phyloP scores from a whole-genome alignment of 2,329 filamentous ascomycete species.

The Periconia sp. region DNA sequence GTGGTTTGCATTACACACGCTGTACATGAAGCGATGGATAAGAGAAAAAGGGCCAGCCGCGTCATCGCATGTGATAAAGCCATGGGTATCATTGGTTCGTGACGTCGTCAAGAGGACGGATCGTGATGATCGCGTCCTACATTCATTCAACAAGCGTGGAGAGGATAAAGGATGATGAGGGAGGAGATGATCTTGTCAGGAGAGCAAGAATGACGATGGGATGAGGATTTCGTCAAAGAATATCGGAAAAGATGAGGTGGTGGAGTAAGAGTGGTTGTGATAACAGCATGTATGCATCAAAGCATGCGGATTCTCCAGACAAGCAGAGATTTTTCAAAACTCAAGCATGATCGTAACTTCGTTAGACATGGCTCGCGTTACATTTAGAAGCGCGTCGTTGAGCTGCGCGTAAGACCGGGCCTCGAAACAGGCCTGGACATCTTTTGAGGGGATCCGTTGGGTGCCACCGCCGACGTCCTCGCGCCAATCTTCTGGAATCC shows the following conservation, averaged over 20 bases:
- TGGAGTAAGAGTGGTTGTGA: constrained; percentile 1
- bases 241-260: constrained; percentile 3
- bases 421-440: constrained; percentile 18
- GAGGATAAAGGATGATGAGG: constrained; percentile 2
- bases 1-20: not conserved
- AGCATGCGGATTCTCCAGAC: not conserved
- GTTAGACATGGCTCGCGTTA: not conserved
- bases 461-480: constrained; percentile 29
- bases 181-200: too few species aligned
- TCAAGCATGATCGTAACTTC: not conserved
- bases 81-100: constrained; percentile 43
- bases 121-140: constrained; percentile 18
- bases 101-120: constrained; percentile 29
- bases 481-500: constrained; percentile 74
- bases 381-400: constrained; percentile 36
- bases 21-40: not conserved
- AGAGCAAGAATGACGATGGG: not conserved
- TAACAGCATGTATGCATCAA: not conserved
- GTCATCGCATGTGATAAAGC: constrained; percentile 1
- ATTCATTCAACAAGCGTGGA: not conserved
- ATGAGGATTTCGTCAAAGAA: not conserved
- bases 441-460: constrained; percentile 40
- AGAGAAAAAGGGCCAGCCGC: not conserved
- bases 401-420: constrained; percentile 33
- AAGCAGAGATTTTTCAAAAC: not conserved